Evolutionary conservation across 208 protist species (phyloP).

Genomic region (Phytomonas sp.): DNA sequence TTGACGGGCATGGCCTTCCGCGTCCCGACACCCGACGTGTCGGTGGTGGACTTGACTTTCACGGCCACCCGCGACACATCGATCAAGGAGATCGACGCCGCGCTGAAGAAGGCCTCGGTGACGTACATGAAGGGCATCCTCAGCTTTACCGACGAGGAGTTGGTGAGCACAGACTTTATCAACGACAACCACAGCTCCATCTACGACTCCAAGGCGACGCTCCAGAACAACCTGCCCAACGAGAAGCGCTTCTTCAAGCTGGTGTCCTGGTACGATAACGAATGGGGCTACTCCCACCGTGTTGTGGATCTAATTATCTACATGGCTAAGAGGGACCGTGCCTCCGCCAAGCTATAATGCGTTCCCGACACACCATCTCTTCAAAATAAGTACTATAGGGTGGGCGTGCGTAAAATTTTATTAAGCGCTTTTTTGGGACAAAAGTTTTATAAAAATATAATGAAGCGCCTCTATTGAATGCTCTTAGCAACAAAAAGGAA

Average conservation of each 20-base stretch:
- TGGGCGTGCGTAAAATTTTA: background rate
- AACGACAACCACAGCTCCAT: slow-evolving; percentile 92
- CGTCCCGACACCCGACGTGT: slow-evolving; percentile 97
- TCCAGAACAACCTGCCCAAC: slow-evolving; percentile 89
- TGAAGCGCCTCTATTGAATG: background rate
- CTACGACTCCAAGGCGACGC: slow-evolving; percentile 97
- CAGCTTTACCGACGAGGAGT: slow-evolving; percentile 97
- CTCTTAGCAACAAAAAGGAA: background rate
- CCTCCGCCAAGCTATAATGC: slow-evolving; percentile 44
- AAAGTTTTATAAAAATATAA: background rate
- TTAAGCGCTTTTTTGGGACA: background rate
- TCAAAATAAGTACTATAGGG: background rate
- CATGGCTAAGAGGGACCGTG: slow-evolving; percentile 57
- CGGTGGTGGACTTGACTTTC: slow-evolving; percentile 98
- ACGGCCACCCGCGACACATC: slow-evolving; percentile 85
- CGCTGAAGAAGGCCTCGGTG: slow-evolving; percentile 89
- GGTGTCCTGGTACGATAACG: slow-evolving; percentile 99
- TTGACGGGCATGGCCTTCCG: slow-evolving; percentile 98
- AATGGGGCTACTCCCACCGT: slow-evolving; percentile 98
- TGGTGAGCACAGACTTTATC: slow-evolving; percentile 98
- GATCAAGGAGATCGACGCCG: slow-evolving; percentile 95
- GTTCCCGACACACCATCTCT: background rate
- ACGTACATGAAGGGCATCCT: slow-evolving; percentile 95
- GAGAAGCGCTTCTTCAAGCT: slow-evolving; percentile 97
- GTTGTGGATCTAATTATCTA: slow-evolving; percentile 95